Percentiles rank a stretch among this genome's conserved stretches.
These are phyloP conservation scores for Botrytis squamosa DNA, from an alignment of 2,329 filamentous ascomycete genomes.

Conservation along the genomic window DNA sequence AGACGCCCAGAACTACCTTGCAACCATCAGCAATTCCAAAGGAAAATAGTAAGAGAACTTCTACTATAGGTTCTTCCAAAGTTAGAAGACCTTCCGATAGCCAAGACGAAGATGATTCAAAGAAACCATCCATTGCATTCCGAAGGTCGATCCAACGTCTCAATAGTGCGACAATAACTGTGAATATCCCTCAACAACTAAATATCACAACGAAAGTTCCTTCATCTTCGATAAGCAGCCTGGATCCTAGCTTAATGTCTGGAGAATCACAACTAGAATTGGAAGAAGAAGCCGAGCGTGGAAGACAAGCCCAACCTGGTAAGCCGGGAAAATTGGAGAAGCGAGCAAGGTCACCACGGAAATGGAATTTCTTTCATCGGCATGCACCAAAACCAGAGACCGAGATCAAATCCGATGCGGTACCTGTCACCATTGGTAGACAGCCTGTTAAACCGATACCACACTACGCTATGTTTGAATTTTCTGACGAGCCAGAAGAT, in stretches of 20 bases:
- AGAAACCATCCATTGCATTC: constrained; percentile 54
- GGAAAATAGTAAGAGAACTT: constrained; percentile 28
- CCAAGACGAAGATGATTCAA: constrained; percentile 53
- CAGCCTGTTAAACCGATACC: constrained; percentile 48
- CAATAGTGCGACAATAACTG: constrained; percentile 45
- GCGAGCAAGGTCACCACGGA: constrained; percentile 52
- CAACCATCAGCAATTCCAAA: constrained; percentile 56
- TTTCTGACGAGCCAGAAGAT: constrained; percentile 47
- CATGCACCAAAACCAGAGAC: constrained; percentile 46
- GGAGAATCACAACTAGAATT: constrained; percentile 50
- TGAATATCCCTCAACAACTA: constrained; percentile 55
- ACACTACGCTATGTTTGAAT: constrained; percentile 63
- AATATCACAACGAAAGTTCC: constrained; percentile 43
- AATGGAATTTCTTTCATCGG: constrained; percentile 63
- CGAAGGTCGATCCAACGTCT: constrained; percentile 56
- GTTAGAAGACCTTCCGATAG: constrained; percentile 49
- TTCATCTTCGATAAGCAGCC: constrained; percentile 54
- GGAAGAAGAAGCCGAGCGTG: constrained; percentile 43
- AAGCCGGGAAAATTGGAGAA: constrained; percentile 56
- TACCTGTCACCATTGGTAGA: constrained; percentile 49
- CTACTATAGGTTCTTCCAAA: constrained; percentile 25
- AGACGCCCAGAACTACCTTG: constrained; percentile 46
- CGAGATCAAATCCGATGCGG: constrained; percentile 42
- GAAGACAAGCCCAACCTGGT: constrained; percentile 26
- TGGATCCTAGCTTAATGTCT: constrained; percentile 56